Conservation (phyloP, 2,329 filamentous ascomycete genomes). For the Neopestalotiopsis sp. region DNA sequence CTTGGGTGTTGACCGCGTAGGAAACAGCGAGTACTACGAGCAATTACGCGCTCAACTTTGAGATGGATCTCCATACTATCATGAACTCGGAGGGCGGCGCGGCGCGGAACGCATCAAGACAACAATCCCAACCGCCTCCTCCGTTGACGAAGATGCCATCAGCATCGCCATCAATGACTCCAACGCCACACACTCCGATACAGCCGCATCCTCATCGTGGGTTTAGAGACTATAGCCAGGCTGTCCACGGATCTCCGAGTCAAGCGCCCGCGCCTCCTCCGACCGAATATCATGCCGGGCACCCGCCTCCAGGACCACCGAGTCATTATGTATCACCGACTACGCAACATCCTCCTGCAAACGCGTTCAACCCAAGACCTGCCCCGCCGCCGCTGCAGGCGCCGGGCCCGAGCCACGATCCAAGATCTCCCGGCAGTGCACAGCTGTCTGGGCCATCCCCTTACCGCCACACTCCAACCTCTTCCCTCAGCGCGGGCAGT, state of each 20-base stretch:
- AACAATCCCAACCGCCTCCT: constrained; percentile 29
- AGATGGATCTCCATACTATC: constrained; percentile 59
- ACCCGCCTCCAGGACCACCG: constrained; percentile 23
- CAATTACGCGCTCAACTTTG: constrained; percentile 16
- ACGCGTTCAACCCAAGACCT: constrained; percentile 43
- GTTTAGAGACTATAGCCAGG: constrained; percentile 57
- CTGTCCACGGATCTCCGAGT: constrained; percentile 50
- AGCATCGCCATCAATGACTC: constrained; percentile 30
- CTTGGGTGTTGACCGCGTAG: background rate
- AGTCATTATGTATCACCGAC: constrained; percentile 47
- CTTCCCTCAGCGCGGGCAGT: constrained; percentile 45
- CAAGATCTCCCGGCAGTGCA: constrained; percentile 54
- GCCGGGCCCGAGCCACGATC: constrained; percentile 48
- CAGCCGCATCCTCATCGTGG: constrained; percentile 47
- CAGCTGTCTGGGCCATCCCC: constrained; percentile 51
- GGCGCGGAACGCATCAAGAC: constrained; percentile 34
- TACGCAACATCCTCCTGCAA: constrained; percentile 39
- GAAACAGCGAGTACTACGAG: background rate
- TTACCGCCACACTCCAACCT: constrained; percentile 55
- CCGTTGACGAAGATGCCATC: constrained; percentile 28
- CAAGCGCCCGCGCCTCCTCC: constrained; percentile 39
- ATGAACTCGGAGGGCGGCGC: constrained; percentile 54
- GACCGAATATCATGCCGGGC: constrained; percentile 48
- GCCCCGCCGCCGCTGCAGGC: constrained; percentile 48
- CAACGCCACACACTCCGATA: constrained; percentile 40